phyloP scores from a whole-genome alignment of 331 rosid species.

The Prunus yedoensis region DNA sequence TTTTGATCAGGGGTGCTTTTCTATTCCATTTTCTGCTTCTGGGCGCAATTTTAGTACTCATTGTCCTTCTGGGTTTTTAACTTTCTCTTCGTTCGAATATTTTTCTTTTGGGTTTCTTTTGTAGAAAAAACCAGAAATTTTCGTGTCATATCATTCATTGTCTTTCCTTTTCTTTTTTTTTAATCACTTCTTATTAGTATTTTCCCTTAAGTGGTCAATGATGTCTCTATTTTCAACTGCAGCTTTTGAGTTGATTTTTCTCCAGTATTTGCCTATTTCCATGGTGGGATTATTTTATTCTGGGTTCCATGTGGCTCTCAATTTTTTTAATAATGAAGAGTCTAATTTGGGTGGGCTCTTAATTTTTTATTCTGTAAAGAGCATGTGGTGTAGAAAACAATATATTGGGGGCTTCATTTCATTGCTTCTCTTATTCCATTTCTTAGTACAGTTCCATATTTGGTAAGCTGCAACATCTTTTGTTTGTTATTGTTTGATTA shows the following conservation, averaged over 20 bases:
- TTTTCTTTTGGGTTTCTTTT: background rate
- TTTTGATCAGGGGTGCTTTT: conserved; percentile 24
- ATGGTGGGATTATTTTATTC: conserved; percentile 11
- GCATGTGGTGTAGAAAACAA: too few species aligned
- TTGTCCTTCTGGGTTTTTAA: background rate
- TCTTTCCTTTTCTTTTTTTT: too few species aligned
- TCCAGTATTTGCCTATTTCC: background rate
- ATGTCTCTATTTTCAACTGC: conserved; percentile 2
- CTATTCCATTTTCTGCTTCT: conserved; percentile 15
- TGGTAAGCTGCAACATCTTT: too few species aligned
- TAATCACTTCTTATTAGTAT: background rate
- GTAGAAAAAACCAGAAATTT: background rate
- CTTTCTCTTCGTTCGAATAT: background rate
- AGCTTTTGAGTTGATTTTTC: background rate
- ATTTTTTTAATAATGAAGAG: too few species aligned
- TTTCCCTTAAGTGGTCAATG: background rate
- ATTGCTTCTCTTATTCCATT: too few species aligned
- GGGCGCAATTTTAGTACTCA: background rate
- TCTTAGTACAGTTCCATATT: too few species aligned
- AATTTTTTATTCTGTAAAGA: too few species aligned
- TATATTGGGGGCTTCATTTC: too few species aligned
- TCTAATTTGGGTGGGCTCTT: too few species aligned
- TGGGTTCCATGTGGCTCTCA: conserved; percentile 2
- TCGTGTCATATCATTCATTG: background rate
- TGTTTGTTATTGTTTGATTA: too few species aligned